phyloP scores from a whole-genome alignment of 208 protist species.

The Trypanosoma vivax region DNA sequence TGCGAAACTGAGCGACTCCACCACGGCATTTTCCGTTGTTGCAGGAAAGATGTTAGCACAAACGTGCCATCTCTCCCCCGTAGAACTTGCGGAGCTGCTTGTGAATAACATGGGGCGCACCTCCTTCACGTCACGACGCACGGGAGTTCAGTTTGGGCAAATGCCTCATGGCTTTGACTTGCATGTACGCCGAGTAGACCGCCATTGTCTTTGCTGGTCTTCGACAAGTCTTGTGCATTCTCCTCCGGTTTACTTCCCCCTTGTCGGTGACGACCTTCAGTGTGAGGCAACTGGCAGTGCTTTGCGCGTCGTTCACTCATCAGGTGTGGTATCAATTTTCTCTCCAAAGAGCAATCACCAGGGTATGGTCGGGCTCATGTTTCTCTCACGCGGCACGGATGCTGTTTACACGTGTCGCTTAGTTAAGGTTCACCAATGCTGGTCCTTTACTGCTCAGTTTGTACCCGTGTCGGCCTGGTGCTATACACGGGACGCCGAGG shows the following conservation, averaged over 20 bases:
- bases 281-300: neutral
- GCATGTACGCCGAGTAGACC: neutral
- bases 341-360: neutral
- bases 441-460: too few species aligned
- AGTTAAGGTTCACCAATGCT: slow-evolving; percentile 1
- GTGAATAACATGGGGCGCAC: neutral
- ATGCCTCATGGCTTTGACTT: slow-evolving; percentile 1
- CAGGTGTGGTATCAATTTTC: slow-evolving; percentile 12
- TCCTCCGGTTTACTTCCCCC: slow-evolving; percentile 10
- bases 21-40: neutral
- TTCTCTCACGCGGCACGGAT: slow-evolving; percentile 1
- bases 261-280: slow-evolving; percentile 9
- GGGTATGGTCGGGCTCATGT: slow-evolving; percentile 6
- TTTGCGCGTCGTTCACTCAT: slow-evolving; percentile 1
- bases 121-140: neutral
- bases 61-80: slow-evolving; percentile 10
- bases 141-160: slow-evolving; percentile 12
- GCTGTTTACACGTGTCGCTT: neutral
- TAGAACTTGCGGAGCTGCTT: slow-evolving; percentile 15
- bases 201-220: slow-evolving; percentile 19
- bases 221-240: neutral
- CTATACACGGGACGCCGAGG: too few species aligned
- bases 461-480: too few species aligned
- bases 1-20: neutral
- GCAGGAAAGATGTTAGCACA: slow-evolving; percentile 9